Conservation (phyloP, 768 basidiomycete species). For the Aureoboletus auriporus region DNA sequence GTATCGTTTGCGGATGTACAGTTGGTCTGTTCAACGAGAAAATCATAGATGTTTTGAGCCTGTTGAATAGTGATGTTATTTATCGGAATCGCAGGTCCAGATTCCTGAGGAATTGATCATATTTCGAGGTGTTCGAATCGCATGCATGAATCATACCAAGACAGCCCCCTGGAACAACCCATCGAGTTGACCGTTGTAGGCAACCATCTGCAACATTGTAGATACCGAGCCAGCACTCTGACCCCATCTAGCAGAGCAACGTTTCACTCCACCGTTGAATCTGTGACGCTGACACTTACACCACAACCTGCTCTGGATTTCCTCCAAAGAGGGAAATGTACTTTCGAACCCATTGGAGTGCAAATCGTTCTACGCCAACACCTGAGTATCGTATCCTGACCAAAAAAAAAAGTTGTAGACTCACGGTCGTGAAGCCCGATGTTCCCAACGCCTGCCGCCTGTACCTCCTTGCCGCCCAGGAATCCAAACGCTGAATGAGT, state of each 20-base stretch:
- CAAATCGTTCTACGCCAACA: constrained; percentile 26
- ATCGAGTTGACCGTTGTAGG: constrained; percentile 9
- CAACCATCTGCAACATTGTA: constrained; percentile 12
- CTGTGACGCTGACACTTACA: constrained; percentile 9
- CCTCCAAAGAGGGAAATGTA: constrained; percentile 41
- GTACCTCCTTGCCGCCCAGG: constrained; percentile 24
- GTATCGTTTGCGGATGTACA: constrained; percentile 11
- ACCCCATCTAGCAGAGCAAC: constrained; percentile 9
- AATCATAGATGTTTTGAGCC: constrained; percentile 14
- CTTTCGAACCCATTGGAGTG: constrained; percentile 40
- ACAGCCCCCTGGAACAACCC: constrained; percentile 17
- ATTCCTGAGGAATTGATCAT: constrained; percentile 5
- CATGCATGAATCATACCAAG: constrained; percentile 7
- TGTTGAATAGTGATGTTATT: constrained; percentile 1
- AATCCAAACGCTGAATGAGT: constrained; percentile 24
- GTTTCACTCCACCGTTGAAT: neutral
- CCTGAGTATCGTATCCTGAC: neutral
- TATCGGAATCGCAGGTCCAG: constrained; percentile 8
- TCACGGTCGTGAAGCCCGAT: constrained; percentile 37
- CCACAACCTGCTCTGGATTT: constrained; percentile 29
- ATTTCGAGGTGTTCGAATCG: neutral
- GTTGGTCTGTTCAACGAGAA: constrained; percentile 9
- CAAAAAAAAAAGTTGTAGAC: neutral
- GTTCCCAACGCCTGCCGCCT: constrained; percentile 28
- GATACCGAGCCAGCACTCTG: constrained; percentile 16